phyloP scores from a whole-genome alignment of 192 early-diverging fungal species.

The Helicostylum pulchrum region DNA sequence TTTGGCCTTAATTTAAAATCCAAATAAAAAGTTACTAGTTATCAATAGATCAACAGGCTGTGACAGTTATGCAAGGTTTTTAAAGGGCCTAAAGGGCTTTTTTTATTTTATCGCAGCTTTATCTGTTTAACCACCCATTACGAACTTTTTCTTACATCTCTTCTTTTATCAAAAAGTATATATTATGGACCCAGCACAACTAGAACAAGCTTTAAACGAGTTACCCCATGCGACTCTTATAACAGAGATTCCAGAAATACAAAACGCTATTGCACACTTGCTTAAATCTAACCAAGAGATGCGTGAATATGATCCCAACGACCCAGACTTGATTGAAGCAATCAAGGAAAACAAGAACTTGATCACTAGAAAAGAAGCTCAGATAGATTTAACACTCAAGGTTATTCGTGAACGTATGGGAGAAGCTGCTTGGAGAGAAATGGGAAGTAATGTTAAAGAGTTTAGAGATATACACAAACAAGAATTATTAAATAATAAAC shows the following conservation, averaged over 20 bases:
- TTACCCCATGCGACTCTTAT: constrained; percentile 32
- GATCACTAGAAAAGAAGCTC: constrained; percentile 32
- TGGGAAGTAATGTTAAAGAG: constrained; percentile 22
- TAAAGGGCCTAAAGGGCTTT: too few species aligned
- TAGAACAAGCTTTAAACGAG: constrained; percentile 17
- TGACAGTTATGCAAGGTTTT: too few species aligned
- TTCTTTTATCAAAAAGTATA: not conserved
- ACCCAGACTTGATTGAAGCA: constrained; percentile 35
- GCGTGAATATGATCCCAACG: constrained; percentile 35
- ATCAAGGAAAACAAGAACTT: constrained; percentile 37
- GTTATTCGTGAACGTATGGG: constrained; percentile 31
- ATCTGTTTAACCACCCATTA: not conserved
- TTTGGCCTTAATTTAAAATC: too few species aligned
- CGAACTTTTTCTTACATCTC: not conserved
- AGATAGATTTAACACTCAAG: constrained; percentile 22
- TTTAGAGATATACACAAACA: constrained; percentile 21
- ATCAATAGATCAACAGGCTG: too few species aligned
- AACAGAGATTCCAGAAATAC: constrained; percentile 35
- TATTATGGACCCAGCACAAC: constrained; percentile 5
- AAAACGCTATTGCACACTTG: constrained; percentile 42
- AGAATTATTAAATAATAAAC: not conserved
- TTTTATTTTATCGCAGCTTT: too few species aligned
- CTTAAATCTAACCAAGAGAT: constrained; percentile 40
- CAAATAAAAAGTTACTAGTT: too few species aligned
- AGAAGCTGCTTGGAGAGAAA: constrained; percentile 28